Evolutionary conservation across 225 moss, liverwort and hornwort species (phyloP), one percentile per base, ranked within the genome.

Genomic region (Pseudisothecium myosuroides): DNA sequence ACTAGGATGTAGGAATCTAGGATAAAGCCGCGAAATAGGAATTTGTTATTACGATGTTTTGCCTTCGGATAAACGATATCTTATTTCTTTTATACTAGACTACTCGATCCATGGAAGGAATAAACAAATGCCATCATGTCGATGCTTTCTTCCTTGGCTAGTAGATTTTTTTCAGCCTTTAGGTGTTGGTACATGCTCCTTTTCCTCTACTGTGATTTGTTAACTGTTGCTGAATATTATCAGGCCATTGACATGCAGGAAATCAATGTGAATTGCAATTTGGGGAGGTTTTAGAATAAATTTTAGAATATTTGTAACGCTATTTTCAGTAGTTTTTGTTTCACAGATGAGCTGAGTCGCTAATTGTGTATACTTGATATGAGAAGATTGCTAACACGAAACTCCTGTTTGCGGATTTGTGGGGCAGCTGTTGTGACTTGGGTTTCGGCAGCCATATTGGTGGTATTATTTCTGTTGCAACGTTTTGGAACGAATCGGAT

Each of bases 401-500:
- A 55, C 36, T 22, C 39, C 34, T 88, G 86, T 88, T 74, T 68
- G 88, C 45, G 86, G 22, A 86, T 90, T 86, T 91, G 89, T 90
- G 87, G 85, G 80, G 90, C 97, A 97, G 96, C 90, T 90, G 89
- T 95, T 82, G 95, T 96, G 71, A 92, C 95, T 52, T 90, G 91
- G 91, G 87, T 92, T 83, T 94, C 97, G 91, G 94, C 88, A 85
- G 92, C 90, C 87, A 95, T 96, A 87, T 49, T 96, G 92, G 88
- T 97, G 89, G 41, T 87, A 29, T 69, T 97, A 39, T 97, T 97
- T 76, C 76, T 89, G 59, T 65, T 95, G 90, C 97, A 97, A 88
- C 92, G 93, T 71, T 97, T 92, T 91, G 96, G 97, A 88, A 97
- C 97, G 49, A 93, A 78, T 74, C 83, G 85, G 76, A 94, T 96